A percentile compares a stretch with the other conserved stretches of the same genome.
Evolutionary conservation across 1,284 basidiomycete species (phyloP).

Genomic region (Pseudozyma sp.): DNA sequence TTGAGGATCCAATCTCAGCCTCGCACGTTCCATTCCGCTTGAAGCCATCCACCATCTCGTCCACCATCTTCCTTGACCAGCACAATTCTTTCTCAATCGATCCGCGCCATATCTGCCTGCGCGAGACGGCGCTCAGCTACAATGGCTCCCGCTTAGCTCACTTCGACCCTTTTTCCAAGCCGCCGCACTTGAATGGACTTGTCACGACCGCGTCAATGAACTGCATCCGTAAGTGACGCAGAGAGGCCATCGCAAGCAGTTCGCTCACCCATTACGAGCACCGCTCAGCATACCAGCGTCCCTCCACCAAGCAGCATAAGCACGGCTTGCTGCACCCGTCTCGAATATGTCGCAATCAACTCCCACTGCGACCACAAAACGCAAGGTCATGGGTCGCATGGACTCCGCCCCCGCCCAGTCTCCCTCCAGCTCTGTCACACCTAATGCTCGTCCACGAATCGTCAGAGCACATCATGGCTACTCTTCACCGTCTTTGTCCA

Average conservation of each 20-base stretch:
- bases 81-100: too few species aligned
- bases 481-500: constrained; percentile 38
- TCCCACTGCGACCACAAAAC: constrained; percentile 35
- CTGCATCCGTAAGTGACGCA: too few species aligned
- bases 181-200: too few species aligned
- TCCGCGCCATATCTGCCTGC: background rate
- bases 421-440: constrained; percentile 32
- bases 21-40: background rate
- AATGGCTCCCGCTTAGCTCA: background rate
- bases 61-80: background rate
- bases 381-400: constrained; percentile 52
- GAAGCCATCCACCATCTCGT: background rate
- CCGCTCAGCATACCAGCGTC: too few species aligned
- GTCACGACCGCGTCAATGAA: too few species aligned
- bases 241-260: background rate
- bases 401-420: constrained; percentile 32
- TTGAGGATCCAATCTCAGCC: background rate
- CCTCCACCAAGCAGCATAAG: too few species aligned
- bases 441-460: constrained; percentile 38
- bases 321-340: background rate
- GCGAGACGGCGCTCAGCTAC: background rate
- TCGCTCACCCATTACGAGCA: background rate
- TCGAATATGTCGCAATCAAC: constrained; percentile 41
- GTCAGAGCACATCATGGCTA: constrained; percentile 41
- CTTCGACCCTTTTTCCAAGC: too few species aligned